Evolutionary conservation across 768 basidiomycete species (phyloP).

Genomic region (Boletus huronensis): DNA sequence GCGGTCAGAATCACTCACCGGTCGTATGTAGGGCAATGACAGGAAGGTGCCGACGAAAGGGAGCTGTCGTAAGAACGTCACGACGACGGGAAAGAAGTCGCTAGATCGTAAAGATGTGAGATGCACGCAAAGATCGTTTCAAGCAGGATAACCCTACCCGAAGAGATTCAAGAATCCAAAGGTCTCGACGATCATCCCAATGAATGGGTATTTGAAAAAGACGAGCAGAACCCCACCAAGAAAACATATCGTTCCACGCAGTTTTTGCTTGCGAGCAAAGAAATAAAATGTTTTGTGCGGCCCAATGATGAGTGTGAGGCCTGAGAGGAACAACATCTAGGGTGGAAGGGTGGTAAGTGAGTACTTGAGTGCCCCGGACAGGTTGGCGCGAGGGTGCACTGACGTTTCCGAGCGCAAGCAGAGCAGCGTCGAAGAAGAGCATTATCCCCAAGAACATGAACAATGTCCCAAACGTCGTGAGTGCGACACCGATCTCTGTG

Average conservation of each 20-base stretch:
- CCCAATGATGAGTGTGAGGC: conserved; percentile 94
- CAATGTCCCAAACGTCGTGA: conserved; percentile 90
- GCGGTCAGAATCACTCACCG: conserved; percentile 44
- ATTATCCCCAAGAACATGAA: conserved; percentile 97
- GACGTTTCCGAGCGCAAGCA: conserved; percentile 97
- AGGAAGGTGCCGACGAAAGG: conserved; percentile 87
- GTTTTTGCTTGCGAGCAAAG: conserved; percentile 93
- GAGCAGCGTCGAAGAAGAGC: conserved; percentile 93
- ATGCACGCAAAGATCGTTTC: neutral
- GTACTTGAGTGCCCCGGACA: neutral
- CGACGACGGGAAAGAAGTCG: conserved; percentile 98
- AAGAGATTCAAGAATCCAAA: conserved; percentile 98
- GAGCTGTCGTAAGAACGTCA: conserved; percentile 93
- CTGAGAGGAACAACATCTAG: conserved; percentile 92
- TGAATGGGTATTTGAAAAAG: conserved; percentile 92
- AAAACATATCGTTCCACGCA: conserved; percentile 87
- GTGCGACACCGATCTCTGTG: conserved; percentile 91
- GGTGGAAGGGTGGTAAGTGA: neutral
- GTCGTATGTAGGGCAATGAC: conserved; percentile 82
- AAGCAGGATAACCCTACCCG: conserved; percentile 51
- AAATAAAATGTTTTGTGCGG: conserved; percentile 98
- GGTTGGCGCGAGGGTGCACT: conserved; percentile 22
- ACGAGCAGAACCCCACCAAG: conserved; percentile 88
- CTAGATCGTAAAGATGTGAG: conserved; percentile 40
- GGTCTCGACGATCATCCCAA: conserved; percentile 90